Base-by-base conservation (phyloP, 108 stramenopile species). In the Fragilariopsis cylindrus region DNA sequence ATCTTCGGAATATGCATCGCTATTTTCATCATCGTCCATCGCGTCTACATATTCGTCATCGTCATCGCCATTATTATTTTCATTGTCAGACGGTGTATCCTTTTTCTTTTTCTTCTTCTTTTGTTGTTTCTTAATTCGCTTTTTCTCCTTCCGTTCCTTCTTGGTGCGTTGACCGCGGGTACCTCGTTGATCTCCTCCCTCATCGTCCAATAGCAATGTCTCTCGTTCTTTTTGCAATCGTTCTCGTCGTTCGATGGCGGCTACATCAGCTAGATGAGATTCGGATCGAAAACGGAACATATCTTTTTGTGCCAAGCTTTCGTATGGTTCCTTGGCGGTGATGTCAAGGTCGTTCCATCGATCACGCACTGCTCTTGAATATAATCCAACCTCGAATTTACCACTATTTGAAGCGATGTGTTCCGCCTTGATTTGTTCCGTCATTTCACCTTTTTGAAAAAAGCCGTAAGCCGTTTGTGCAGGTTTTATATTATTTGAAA, bases 181-280 rank as follows among this genome's bases (percentile, higher is more conserved):
- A 30, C 74, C 75, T 47, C 87, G 65, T 57, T 82, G 19, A 13
- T 55, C 74, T 7, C 75, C 85, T 12, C 67, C 86, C n/a, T 81
- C 70, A 66, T 85, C 86, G 66, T 84, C 82, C 60, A 91, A 52
- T 52, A 92, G 69, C 11, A 91, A 45, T 30, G 65, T 68, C 53
- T 88, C 82, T 42, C 87, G 79, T 62, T 86, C 90, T 75, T 76
- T 57, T 65, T 76, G 74, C 18, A 86, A 53, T 39, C 77, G 60
- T 66, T 85, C 84, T 44, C 73, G 64, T 40, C 87, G 82, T 76
- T 91, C 81, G 77, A 88, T 70, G 9, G 85, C 85, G 18, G 81
- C 87, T 6, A 88, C 83, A 69, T 95, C 94, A 18, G 91, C 90
- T 57, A 76, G 60, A 72, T 90, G 90, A 58, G 87, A 88, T 72